These are phyloP conservation scores for Ceratocystis destructans DNA, from an alignment of 2,329 filamentous ascomycete species.

Conservation along the genomic window DNA sequence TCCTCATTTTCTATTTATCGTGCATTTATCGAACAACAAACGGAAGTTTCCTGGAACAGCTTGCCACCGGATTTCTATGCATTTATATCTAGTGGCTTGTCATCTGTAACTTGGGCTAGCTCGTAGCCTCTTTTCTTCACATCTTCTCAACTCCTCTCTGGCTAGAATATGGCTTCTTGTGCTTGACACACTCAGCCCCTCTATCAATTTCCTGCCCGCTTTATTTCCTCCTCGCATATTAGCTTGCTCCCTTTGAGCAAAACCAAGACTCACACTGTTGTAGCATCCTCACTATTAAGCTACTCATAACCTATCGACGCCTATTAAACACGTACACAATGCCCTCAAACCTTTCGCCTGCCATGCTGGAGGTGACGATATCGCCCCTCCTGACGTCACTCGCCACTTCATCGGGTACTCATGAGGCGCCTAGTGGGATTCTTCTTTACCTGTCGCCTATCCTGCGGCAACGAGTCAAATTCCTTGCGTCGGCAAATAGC, in stretches of 20 bases:
- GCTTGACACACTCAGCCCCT: not conserved
- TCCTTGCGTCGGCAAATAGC: constrained; percentile 38
- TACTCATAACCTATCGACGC: too few species aligned
- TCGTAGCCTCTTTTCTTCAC: not conserved
- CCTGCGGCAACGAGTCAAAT: constrained; percentile 49
- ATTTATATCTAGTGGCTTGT: not conserved
- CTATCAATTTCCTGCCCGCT: not conserved
- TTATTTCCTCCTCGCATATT: not conserved
- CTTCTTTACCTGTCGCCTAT: constrained; percentile 51
- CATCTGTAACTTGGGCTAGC: not conserved
- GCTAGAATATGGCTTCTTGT: not conserved
- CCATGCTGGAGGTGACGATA: constrained; percentile 35
- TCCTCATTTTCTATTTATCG: not conserved
- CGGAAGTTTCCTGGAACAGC: not conserved
- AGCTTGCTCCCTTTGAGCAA: not conserved
- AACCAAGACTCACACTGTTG: not conserved
- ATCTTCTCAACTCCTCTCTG: not conserved
- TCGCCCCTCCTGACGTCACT: constrained; percentile 46
- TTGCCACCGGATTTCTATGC: not conserved
- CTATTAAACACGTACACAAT: not conserved
- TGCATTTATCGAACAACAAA: not conserved
- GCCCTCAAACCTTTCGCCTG: constrained; percentile 24
- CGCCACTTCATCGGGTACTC: constrained; percentile 44
- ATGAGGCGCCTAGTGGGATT: constrained; percentile 41
- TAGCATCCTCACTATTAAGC: too few species aligned